phyloP scores from a whole-genome alignment of 2,329 filamentous ascomycete species.

The Calcarisporium arbuscula region DNA sequence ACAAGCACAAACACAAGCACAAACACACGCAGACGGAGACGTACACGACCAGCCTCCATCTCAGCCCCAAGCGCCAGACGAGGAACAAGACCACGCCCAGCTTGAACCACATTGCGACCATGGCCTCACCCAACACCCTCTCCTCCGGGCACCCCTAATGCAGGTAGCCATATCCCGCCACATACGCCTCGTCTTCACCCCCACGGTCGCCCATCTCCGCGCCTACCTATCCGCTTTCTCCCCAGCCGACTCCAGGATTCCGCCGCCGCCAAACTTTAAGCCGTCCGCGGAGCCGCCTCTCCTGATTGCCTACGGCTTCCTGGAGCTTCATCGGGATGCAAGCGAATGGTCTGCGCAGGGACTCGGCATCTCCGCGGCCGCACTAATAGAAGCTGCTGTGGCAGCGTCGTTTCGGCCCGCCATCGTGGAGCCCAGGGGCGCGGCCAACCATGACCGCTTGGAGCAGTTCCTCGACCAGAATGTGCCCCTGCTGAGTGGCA shows the following conservation, averaged over 20 bases:
- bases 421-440: slow-evolving; percentile 38
- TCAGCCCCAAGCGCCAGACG: too few relatives aligned
- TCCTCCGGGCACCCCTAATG: slow-evolving; percentile 60
- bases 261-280: slow-evolving; percentile 26
- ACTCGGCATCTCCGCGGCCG: slow-evolving; percentile 54
- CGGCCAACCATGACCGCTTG: slow-evolving; percentile 21
- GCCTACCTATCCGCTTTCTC: slow-evolving; percentile 62
- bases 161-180: slow-evolving; percentile 63
- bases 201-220: slow-evolving; percentile 70
- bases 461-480: slow-evolving; percentile 40
- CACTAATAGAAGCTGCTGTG: slow-evolving; percentile 54
- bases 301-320: slow-evolving; percentile 58
- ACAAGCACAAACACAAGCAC: not conserved
- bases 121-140: slow-evolving; percentile 18
- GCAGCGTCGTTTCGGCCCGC: slow-evolving; percentile 37
- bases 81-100: too few relatives aligned
- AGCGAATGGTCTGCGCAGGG: slow-evolving; percentile 74
- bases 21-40: not conserved
- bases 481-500: slow-evolving; percentile 57
- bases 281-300: slow-evolving; percentile 24
- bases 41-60: not conserved
- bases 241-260: slow-evolving; percentile 26
- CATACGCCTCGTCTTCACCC: slow-evolving; percentile 65
- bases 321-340: slow-evolving; percentile 60
- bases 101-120: too few relatives aligned